A percentile compares a stretch with the other conserved stretches of the same genome.
phyloP scores from a whole-genome alignment of 2,329 filamentous ascomycete genomes.

The Lithohypha guttulata region DNA sequence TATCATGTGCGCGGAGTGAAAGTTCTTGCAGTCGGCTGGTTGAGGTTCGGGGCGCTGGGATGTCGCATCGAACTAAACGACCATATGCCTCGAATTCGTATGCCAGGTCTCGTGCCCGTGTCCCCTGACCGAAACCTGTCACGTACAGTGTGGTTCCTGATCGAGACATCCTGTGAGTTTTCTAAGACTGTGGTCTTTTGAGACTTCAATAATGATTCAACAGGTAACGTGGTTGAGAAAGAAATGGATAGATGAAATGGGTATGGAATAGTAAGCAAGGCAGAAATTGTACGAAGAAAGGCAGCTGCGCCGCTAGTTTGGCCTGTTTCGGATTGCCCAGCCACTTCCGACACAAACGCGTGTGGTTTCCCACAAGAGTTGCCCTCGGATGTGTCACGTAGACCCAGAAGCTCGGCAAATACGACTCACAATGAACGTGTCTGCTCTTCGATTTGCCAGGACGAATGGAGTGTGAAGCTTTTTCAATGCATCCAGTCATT shows the following conservation, averaged over 20 bases:
- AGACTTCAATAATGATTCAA: not conserved
- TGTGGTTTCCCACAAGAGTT: too few relatives aligned
- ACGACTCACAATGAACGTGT: too few relatives aligned
- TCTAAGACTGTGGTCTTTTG: not conserved
- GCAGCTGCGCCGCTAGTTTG: too few relatives aligned
- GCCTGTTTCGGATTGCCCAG: too few relatives aligned
- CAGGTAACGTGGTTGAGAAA: not conserved
- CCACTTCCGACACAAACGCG: too few relatives aligned
- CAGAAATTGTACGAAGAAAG: constrained; percentile 2
- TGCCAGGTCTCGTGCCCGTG: constrained; percentile 95
- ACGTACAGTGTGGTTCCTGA: constrained; percentile 87
- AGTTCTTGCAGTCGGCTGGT: constrained; percentile 79
- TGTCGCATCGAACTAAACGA: constrained; percentile 94
- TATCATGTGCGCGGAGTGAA: constrained; percentile 18
- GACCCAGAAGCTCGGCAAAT: too few relatives aligned
- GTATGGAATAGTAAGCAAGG: not conserved
- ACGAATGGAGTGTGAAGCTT: too few relatives aligned
- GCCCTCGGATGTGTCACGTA: too few relatives aligned
- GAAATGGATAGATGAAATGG: not conserved
- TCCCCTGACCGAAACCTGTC: constrained; percentile 97
- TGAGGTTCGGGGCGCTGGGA: constrained; percentile 87
- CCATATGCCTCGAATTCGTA: constrained; percentile 99
- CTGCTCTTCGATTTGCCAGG: too few relatives aligned
- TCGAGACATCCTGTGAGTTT: constrained; percentile 44
- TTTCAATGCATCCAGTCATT: too few relatives aligned